Evolutionary conservation across 148 eudicot species (phyloP).

Genomic region (Spergularia bocconei): DNA sequence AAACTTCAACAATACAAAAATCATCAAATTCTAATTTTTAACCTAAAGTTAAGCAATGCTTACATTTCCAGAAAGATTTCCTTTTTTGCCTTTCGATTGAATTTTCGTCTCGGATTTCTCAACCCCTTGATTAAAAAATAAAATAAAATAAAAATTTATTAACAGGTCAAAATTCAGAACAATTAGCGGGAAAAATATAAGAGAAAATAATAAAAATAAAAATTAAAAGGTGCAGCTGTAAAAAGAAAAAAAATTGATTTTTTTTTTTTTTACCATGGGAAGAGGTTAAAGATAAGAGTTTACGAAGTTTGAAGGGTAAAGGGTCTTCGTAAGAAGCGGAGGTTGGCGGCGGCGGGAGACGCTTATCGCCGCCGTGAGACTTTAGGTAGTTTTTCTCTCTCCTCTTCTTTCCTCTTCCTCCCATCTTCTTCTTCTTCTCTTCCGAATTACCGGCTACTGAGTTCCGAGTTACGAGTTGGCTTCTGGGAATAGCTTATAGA

Average conservation of each 20-base stretch:
- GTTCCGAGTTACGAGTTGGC: background rate
- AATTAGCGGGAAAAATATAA: background rate
- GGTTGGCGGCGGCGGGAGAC: conserved; percentile 76
- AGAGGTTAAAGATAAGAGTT: conserved; percentile 40
- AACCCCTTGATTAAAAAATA: background rate
- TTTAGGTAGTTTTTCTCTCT: conserved; percentile 86
- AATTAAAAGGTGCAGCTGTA: no score
- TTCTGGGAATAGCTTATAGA: no score
- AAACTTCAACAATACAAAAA: background rate
- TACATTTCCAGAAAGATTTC: conserved; percentile 14
- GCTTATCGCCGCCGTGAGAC: conserved; percentile 64
- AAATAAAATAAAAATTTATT: background rate
- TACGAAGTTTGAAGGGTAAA: conserved; percentile 76
- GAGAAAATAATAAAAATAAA: no score
- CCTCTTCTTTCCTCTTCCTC: conserved; percentile 66
- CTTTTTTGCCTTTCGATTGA: conserved; percentile 22
- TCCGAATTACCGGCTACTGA: background rate
- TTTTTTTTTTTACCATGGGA: conserved; percentile 20
- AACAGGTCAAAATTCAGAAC: background rate
- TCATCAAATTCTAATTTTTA: background rate
- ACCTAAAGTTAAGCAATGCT: background rate
- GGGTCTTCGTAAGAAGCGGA: conserved; percentile 52
- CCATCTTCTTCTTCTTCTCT: conserved; percentile 43
- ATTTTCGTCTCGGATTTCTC: background rate
- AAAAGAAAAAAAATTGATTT: no score